Base-by-base conservation (phyloP, 768 basidiomycete genomes). In the Lentinula sp. region DNA sequence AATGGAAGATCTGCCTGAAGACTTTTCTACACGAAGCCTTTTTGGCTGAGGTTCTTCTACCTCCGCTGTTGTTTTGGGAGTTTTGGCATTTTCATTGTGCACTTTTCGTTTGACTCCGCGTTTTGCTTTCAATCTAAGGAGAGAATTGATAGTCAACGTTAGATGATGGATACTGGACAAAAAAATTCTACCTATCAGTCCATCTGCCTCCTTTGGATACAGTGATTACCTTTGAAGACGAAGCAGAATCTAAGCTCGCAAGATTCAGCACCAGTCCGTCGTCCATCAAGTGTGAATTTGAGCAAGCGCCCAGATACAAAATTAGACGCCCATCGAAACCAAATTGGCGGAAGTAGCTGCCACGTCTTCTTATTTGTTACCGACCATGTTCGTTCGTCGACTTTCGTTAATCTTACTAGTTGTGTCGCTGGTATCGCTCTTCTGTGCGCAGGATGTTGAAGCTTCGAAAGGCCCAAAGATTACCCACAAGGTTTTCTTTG, bases 401-500 rank as follows among this genome's bases (percentile, higher is more conserved):
- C 70, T 86, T 53, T 83, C 84, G 16, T 71, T 90, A 61, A 80
- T 80, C 39, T 80, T 91, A 63, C 69, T 89, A 50, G 70, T 87
- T 58, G 75, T 89, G 48, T 80, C 87, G 31, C 57, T 91, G 60
- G 84, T 82, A 9, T 85, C 89, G 0, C 76, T 91, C 68, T 86
- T 92, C 75, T 88, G 84, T 67, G 83, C 81, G 4, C 83, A 85
- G 70, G 80, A 84, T 35, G 91, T 76, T 8, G 88, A 94, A 65
- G 93, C 93, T 11, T 83, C 84, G 35, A 95, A 93, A 68, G 88
- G 89, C 15, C 96, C 96, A 13, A 87, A 81, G 75, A 87, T 98
- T 68, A 97, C 96, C 50, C 78, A 91, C 83, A 93, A 89, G 75
- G 88, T 97, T 66, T 97, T 86, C 80, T 97, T 98, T 70, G 95